Evolutionary conservation across 768 basidiomycete genomes (phyloP), one percentile per base, ranked within the genome.

Genomic region (Termitomyces sp.): DNA sequence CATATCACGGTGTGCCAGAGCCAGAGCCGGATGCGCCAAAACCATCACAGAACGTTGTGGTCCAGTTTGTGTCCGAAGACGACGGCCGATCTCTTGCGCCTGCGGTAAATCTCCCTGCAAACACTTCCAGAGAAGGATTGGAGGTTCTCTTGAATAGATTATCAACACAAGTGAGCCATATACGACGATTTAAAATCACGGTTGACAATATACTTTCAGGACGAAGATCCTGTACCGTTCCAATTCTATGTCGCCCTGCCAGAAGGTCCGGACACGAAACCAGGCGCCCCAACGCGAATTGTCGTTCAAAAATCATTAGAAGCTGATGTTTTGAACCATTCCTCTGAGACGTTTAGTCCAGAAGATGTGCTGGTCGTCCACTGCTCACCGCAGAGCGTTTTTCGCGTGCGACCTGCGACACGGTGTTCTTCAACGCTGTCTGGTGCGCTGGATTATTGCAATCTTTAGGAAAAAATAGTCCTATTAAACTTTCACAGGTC

Each of bases 311-410:
- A 87, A 69, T 94, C 93, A 3, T 86, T 97, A 30, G 83, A 92
- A 64, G 74, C 80, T 2, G 94, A 98, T 66, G 81, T 97, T 9
- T 77, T 98, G 9, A 74, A 78, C 7, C 89, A 88, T 66, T 79
- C 87, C 0, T 87, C 88, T 2, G 78, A 83, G 26, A 77, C 81
- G 0, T 90, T 92, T 63, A 87, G 90, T 0, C 78, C 84, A 9
- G 96, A 99, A 80, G 94, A 92, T 66, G 80, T 94, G 10, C 85
- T 98, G 57, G 79, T 90, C 52, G 81, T 98, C 26, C 84, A 88
- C 64, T 98, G 96, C 71, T 87, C 95, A 28, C 96, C 96, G 9
- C 95, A 99, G 70, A 92, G 94, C 46, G 90, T 98, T 4, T 99
- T 97, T 73, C 85, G 87, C 58, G 95, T 99, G 28, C 80, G 95